Base-by-base conservation (phyloP, 345 rosid genomes). In the Acer campestre region DNA sequence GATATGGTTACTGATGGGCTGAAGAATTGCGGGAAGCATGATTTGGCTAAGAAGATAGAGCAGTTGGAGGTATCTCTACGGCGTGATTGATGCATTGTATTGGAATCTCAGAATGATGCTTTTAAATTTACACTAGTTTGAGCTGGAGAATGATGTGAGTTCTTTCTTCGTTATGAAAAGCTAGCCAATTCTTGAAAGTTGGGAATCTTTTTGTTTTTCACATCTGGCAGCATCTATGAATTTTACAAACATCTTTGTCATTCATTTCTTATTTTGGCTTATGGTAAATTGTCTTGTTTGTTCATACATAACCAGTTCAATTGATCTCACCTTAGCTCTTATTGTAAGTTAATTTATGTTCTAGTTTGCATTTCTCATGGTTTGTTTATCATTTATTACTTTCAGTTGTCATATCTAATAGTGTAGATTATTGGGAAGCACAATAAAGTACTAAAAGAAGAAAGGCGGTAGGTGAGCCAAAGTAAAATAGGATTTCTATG, bases 1-100 rank as follows among this genome's bases (percentile, higher is more conserved):
- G 97, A 96, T 88, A 75, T 92, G 93, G 94, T 96, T 27, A 84
- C 89, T 72, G 95, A 92, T 90, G 99, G 97, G 65, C 81, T 96
- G 84, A 94, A 90, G 88, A 92, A 88, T 76, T 81, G 89, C 3
- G 97, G 98, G 78, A 94, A 93, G 81, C 90, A 95, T 88, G 98
- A 95, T 84, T 79, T 92, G 77, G 98, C 97, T 74, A 85, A 85
- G 85, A 81, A 87, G 81, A 89, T 95, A 49, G 92, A 92, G 80
- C 96, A 86, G 80, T 75, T 93, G 77, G 98, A 92, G 84, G 85
- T 94, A 71, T 89, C 93, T 48, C 86, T 91, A 55, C 77, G 84
- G 65, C 78, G 88, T 44, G 85, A 79, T 73, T 87, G 84, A 88
- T 78, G 76, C 61, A 25, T 75, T 53, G 49, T 23, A 55, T 10